Base-by-base conservation (phyloP, 1,139 yeast species). In the Taphrina confusa region DNA sequence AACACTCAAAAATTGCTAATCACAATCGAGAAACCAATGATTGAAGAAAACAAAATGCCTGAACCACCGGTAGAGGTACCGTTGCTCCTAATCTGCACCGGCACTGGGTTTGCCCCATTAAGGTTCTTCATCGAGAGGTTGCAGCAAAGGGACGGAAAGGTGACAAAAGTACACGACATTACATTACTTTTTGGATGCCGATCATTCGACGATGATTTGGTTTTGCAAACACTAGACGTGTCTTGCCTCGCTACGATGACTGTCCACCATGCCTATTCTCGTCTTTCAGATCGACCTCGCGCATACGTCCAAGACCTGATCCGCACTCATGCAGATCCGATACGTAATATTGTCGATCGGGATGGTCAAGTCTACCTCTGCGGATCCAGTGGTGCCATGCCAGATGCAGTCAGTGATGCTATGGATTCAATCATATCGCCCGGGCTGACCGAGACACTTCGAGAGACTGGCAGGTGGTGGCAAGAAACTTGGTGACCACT, bases 51-150 rank as follows among this genome's bases (percentile, higher is more conserved):
- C 11, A 63, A 73, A 28, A 63, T 67, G 33, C 61, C 54, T 44
- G 42, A 60, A 16, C 67, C 67, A 14, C 44, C 61, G 1, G 9
- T 40, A 9, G 37, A 33, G 4, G 52, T 23, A 6, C 69, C 70
- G 6, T 52, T 67, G 4, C 40, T 68, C n/a, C 81, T 91, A 84
- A 80, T 92, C 70, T 98, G 98, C 37, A 97, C 98, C 49, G 98
- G 98, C 65, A 92, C 98, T 5, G 98, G 98, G 71, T 92, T 92
- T 61, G 97, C 98, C 9, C 98, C 98, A 64, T 86, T 92, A 77
- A 85, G 97, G 74, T 97, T 95, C 1, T 90, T 92, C 67, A 74
- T 92, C 44, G 84, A 95, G 73, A 97, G 90, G 16, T 52, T 61
- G 25, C 23, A 49, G 12, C 25, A 25, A 20, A 20, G 34, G 23